Percentiles rank a stretch among this genome's conserved stretches.
Conservation (phyloP, 805 yeast species). For the Kodamaea hsintzibuensis region DNA sequence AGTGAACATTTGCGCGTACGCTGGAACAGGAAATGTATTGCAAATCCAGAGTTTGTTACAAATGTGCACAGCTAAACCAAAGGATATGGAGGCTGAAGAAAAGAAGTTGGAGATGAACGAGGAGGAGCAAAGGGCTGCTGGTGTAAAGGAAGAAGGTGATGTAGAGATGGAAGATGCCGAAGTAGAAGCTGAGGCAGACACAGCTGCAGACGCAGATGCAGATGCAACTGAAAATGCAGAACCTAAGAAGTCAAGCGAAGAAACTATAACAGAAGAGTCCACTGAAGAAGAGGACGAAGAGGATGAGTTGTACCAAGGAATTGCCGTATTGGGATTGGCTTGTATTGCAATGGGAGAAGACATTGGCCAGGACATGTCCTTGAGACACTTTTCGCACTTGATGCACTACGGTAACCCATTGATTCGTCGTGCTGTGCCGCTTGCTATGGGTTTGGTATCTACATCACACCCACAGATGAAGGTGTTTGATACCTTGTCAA, state of each 20-base stretch:
- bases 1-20: constrained; percentile 90
- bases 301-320: constrained; percentile 70
- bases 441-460: constrained; percentile 96
- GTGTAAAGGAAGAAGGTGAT: constrained; percentile 22
- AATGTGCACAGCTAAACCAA: constrained; percentile 76
- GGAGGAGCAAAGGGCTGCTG: constrained; percentile 33
- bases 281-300: constrained; percentile 39
- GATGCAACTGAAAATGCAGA: constrained; percentile 20
- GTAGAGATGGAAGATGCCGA: constrained; percentile 28
- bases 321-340: constrained; percentile 93
- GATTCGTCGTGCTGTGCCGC: constrained; percentile 91
- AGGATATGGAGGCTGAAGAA: constrained; percentile 56
- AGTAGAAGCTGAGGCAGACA: constrained; percentile 16
- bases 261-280: constrained; percentile 16
- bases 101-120: constrained; percentile 55
- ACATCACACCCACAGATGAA: constrained; percentile 95
- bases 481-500: constrained; percentile 91
- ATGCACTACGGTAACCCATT: constrained; percentile 96
- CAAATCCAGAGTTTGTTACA: constrained; percentile 90
- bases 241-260: constrained; percentile 32
- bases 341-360: constrained; percentile 96
- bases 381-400: constrained; percentile 95
- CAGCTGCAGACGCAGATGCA: constrained; percentile 3
- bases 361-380: constrained; percentile 95
- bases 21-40: constrained; percentile 96